A percentile compares a stretch with the other conserved stretches of the same genome.
Conservation (phyloP, 345 rosid genomes). For the Mercurialis annua region DNA sequence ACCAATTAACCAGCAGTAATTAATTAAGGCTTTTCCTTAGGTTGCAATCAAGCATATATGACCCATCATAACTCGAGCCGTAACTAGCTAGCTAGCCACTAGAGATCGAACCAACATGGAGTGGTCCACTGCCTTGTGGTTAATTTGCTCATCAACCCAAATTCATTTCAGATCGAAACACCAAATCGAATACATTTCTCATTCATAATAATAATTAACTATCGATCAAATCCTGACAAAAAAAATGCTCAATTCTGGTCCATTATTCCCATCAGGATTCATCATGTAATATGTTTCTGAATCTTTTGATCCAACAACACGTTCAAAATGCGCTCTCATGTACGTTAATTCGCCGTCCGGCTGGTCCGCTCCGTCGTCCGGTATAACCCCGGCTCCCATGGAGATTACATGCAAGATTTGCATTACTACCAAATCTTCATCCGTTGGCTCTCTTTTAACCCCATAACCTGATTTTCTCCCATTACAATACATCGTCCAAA, state of each 20-base stretch:
- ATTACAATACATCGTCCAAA: constrained; percentile 73
- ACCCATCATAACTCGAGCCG: too few species aligned
- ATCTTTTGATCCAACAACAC: constrained; percentile 73
- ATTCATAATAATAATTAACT: too few species aligned
- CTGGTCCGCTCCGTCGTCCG: constrained; percentile 34
- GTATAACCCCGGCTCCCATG: constrained; percentile 82
- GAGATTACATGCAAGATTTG: constrained; percentile 67
- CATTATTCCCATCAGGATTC: constrained; percentile 70
- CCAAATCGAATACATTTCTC: too few species aligned
- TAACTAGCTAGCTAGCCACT: too few species aligned
- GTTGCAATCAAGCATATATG: too few species aligned
- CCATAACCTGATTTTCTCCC: constrained; percentile 76
- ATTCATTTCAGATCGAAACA: too few species aligned
- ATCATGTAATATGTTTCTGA: constrained; percentile 87
- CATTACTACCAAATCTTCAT: constrained; percentile 75
- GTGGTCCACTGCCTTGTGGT: too few species aligned
- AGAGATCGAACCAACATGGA: too few species aligned
- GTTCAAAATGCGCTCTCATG: constrained; percentile 78
- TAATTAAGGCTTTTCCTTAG: too few species aligned
- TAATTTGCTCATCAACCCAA: too few species aligned
- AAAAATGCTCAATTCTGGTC: constrained; percentile 69
- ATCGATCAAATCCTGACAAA: constrained; percentile 62
- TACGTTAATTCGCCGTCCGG: constrained; percentile 69
- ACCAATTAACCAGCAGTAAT: too few species aligned
- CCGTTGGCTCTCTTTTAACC: constrained; percentile 65